phyloP scores from a whole-genome alignment of 225 moss, liverwort and hornwort genomes.

The Pseudisothecium myosuroides region DNA sequence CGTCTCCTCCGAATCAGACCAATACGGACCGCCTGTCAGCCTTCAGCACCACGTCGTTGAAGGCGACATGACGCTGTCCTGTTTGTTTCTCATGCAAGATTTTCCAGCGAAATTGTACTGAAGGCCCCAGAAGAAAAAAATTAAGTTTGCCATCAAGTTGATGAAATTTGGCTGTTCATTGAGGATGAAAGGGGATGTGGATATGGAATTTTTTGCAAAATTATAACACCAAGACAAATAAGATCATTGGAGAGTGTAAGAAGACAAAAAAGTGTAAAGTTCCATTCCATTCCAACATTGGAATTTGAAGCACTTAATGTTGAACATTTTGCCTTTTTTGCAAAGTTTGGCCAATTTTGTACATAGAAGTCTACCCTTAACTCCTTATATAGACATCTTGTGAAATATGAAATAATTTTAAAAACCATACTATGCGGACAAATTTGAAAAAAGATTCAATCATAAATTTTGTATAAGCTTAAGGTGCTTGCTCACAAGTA shows the following conservation, averaged over 20 bases:
- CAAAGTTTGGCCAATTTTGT: too few species aligned
- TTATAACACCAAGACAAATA: background rate
- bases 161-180: background rate
- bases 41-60: background rate
- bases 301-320: too few species aligned
- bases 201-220: background rate
- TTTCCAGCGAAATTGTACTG: background rate
- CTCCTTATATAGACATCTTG: too few species aligned
- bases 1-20: background rate
- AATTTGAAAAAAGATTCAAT: too few species aligned
- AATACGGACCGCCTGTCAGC: background rate
- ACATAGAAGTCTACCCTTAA: too few species aligned
- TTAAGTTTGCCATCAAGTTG: background rate
- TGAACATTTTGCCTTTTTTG: too few species aligned
- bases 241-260: background rate
- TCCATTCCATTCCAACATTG: too few species aligned
- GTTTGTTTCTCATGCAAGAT: background rate
- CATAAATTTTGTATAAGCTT: too few species aligned
- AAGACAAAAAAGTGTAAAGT: too few species aligned
- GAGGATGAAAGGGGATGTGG: background rate
- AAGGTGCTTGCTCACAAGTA: too few species aligned
- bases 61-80: background rate
- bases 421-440: too few species aligned
- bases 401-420: too few species aligned
- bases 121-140: background rate